Evolutionary conservation across 768 basidiomycete species (phyloP), one percentile per base, ranked within the genome.

Genomic region (Phanerochaete sordida): DNA sequence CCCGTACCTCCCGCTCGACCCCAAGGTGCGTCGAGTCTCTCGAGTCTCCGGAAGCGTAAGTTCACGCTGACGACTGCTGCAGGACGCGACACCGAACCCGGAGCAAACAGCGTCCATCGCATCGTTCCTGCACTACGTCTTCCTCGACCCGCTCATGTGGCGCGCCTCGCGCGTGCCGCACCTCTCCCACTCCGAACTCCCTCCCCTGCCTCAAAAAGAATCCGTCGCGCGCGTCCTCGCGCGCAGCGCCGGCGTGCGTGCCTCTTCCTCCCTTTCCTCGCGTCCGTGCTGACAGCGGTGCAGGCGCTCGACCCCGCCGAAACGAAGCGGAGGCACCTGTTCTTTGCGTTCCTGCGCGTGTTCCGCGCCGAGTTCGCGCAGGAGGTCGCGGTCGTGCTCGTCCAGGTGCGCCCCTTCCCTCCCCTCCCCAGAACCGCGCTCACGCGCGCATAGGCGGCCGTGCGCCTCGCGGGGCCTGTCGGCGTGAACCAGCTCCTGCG

Each of bases 101-200:
- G 79, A 81, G 61, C 80, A 80, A 59, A 78, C 76, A 1, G 75
- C 79, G 0, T 77, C 78, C 0, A 67, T 71, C 47, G 59, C 77
- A 11, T 78, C 74, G 5, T 68, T 75, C 54, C 39, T 76, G 15
- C 66, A 72, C 27, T 80, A 75, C 65, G 65, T 69, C 39, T 81
- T 73, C 70, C 67, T 80, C 62, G 75, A 79, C 50, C 64, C 66
- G 2, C 35, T 72, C 21, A 65, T 77, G 5, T 62, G 48, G 21
- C 46, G 53, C 1, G 76, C 75, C 0, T 72, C 65, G 30, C 63
- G 69, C 2, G 59, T 65, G 11, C 56, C 69, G 1, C 73, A 72
- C 55, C 58, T 76, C 19, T 43, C 68, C 0, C 68, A 65, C 49
- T 70, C 70, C 1, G 44, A 66, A 23, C 63, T 77, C 0, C 80